These are phyloP conservation scores for Fraxinus sp. DNA, from an alignment of 305 asterid genomes.

Conservation along the genomic window DNA sequence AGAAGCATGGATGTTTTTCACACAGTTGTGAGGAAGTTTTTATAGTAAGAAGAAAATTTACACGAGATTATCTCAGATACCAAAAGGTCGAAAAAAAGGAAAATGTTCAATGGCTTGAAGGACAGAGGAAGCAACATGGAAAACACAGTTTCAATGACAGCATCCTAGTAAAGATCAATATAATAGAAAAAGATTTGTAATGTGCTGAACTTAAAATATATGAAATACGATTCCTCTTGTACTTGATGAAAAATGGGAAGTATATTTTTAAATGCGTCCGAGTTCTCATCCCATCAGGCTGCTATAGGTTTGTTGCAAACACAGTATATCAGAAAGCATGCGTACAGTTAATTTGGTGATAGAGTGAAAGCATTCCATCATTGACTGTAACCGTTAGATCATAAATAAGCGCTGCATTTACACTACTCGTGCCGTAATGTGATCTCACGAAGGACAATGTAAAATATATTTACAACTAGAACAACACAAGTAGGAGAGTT, in stretches of 20 bases:
- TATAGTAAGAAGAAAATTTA: not conserved
- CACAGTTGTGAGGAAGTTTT: constrained; percentile 10
- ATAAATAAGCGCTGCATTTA: constrained; percentile 10
- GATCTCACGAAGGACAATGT: not conserved
- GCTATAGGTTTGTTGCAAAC: not conserved
- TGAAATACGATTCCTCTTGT: not conserved
- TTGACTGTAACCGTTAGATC: not conserved
- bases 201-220: not conserved
- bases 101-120: not conserved
- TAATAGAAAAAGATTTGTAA: not conserved
- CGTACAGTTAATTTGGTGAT: not conserved
- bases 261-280: not conserved
- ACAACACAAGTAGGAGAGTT: constrained; percentile 19
- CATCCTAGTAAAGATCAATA: not conserved
- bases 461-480: not conserved
- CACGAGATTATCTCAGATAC: not conserved
- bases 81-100: not conserved
- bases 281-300: not conserved
- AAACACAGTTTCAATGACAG: not conserved
- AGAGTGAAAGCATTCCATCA: not conserved
- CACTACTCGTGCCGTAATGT: not conserved
- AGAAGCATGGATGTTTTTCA: constrained; percentile 19
- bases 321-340: not conserved
- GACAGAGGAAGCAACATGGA: not conserved
- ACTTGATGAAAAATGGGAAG: not conserved